These are phyloP conservation scores for Venturia effusa DNA, from an alignment of 2,329 filamentous ascomycete species.

Conservation along the genomic window DNA sequence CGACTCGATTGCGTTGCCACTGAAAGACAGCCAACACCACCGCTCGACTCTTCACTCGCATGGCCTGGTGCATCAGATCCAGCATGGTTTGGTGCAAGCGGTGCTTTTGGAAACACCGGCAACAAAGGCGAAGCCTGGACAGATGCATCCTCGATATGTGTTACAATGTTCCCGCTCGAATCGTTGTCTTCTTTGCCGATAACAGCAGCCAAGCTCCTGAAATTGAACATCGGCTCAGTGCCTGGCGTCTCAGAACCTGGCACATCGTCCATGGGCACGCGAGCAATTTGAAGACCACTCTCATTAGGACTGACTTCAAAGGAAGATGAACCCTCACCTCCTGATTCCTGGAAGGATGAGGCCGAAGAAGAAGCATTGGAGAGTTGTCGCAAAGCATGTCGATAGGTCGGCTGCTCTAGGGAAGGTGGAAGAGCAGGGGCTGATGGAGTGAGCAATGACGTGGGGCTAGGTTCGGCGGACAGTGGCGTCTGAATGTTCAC, in stretches of 20 bases:
- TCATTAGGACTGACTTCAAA: slow-evolving; percentile 40
- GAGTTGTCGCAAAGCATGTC: slow-evolving; percentile 68
- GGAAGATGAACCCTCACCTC: slow-evolving; percentile 22
- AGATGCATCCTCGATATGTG: not conserved
- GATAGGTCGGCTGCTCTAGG: slow-evolving; percentile 30
- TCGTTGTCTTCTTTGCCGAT: slow-evolving; percentile 33
- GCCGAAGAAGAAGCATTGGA: slow-evolving; percentile 78
- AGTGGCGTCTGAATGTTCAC: slow-evolving; percentile 28
- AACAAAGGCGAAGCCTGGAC: not conserved
- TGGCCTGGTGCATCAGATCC: not conserved
- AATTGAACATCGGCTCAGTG: slow-evolving; percentile 81
- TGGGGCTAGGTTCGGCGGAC: not conserved
- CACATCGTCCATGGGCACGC: not conserved
- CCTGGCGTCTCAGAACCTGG: slow-evolving; percentile 32
- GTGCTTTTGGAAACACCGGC: not conserved
- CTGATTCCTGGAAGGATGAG: slow-evolving; percentile 57
- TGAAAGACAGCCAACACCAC: not conserved
- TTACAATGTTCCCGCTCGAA: not conserved
- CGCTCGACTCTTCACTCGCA: not conserved
- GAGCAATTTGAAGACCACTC: slow-evolving; percentile 42
- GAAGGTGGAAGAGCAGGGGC: slow-evolving; percentile 23
- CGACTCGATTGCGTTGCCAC: not conserved
- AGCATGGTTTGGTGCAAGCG: not conserved
- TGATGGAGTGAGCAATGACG: not conserved
- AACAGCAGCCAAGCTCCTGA: slow-evolving; percentile 74